Conservation (phyloP, 129 eudicot genomes). For the Glebionis coronaria region DNA sequence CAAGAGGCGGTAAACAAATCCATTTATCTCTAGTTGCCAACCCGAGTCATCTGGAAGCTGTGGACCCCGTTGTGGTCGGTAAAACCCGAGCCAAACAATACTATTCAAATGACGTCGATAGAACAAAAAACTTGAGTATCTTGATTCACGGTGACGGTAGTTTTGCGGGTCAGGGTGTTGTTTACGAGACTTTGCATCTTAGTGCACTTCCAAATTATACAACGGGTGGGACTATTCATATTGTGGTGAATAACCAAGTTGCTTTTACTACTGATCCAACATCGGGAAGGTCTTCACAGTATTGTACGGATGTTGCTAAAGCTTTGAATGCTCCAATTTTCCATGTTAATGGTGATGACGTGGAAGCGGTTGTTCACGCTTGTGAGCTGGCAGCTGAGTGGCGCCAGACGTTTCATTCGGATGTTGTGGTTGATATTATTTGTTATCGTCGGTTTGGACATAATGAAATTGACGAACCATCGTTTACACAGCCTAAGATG, state of each 20-base stretch:
- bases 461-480: slow-evolving; percentile 96
- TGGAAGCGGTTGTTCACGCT: slow-evolving; percentile 91
- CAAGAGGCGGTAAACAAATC: slow-evolving; percentile 80
- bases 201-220: slow-evolving; percentile 94
- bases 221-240: slow-evolving; percentile 90
- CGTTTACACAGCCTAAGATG: slow-evolving; percentile 94
- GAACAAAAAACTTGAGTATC: slow-evolving; percentile 77
- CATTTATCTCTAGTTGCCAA: slow-evolving; percentile 90
- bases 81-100: slow-evolving; percentile 87
- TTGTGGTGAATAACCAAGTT: slow-evolving; percentile 94
- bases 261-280: slow-evolving; percentile 92
- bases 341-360: slow-evolving; percentile 94
- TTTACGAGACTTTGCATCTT: slow-evolving; percentile 83
- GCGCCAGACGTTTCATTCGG: slow-evolving; percentile 93
- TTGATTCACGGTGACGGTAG: slow-evolving; percentile 93
- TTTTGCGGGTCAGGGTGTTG: slow-evolving; percentile 97
- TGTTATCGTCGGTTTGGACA: slow-evolving; percentile 97
- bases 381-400: slow-evolving; percentile 98
- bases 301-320: slow-evolving; percentile 95
- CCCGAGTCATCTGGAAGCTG: slow-evolving; percentile 92
- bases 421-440: slow-evolving; percentile 85
- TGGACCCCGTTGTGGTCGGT: slow-evolving; percentile 87
- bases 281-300: slow-evolving; percentile 90
- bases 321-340: slow-evolving; percentile 89
- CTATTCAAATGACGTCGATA: slow-evolving; percentile 62